phyloP scores from a whole-genome alignment of 495 filamentous ascomycete species.

The Penicillium ochrochloron region DNA sequence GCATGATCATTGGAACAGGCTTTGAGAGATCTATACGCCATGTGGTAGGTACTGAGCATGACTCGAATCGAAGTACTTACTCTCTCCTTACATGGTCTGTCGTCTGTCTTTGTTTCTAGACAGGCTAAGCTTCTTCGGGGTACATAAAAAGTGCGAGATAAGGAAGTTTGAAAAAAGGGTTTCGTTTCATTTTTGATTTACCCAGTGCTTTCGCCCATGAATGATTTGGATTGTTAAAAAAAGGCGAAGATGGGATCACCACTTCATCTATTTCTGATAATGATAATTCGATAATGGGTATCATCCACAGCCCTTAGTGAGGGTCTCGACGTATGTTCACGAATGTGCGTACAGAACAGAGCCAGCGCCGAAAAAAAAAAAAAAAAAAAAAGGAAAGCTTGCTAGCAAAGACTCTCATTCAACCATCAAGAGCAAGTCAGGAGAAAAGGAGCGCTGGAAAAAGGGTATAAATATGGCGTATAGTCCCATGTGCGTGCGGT shows the following conservation, averaged over 20 bases:
- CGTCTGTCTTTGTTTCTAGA: too few species aligned
- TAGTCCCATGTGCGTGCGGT: neutral
- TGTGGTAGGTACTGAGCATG: too few species aligned
- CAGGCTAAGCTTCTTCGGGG: too few species aligned
- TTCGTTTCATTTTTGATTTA: too few species aligned
- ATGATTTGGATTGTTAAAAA: neutral
- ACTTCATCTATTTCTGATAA: conserved; percentile 7
- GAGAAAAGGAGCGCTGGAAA: neutral
- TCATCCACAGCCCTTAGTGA: neutral
- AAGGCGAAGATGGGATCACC: neutral
- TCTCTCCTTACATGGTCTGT: too few species aligned
- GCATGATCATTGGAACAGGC: neutral
- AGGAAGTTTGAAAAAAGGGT: too few species aligned
- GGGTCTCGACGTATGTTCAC: neutral
- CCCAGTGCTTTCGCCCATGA: too few species aligned
- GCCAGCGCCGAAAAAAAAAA: neutral
- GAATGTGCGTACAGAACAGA: neutral
- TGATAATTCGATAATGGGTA: conserved; percentile 10
- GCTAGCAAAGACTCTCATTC: neutral
- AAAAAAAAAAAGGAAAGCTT: neutral
- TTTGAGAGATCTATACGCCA: neutral
- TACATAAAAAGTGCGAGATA: too few species aligned
- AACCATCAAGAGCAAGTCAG: neutral
- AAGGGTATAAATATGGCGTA: neutral
- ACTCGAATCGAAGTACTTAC: too few species aligned